Base-by-base conservation (phyloP, 805 yeast genomes). In the Schwanniomyces pseudopolymorphus region DNA sequence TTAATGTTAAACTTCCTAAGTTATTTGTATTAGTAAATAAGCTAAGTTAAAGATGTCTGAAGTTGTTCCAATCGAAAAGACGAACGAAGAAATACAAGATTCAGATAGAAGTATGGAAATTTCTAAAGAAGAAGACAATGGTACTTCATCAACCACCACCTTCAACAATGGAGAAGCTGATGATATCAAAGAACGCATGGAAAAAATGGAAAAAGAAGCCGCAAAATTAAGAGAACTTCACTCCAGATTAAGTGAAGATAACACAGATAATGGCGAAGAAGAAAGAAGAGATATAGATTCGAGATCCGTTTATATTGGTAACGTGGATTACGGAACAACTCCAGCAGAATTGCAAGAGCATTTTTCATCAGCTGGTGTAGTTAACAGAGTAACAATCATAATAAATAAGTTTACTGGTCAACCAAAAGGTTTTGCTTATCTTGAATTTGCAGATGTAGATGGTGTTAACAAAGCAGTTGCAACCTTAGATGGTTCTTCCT, bases 381-480 rank as follows among this genome's bases (percentile, higher is more conserved):
- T 89, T 44, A 84, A 86, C 59, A 77, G 96, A 56, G 89, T 89
- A 27, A 88, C 94, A 3, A 88, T 89, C 40, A 67, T 85, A 63
- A 72, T 79, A 46, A 87, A 89, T 67, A 85, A 83, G 63, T 66
- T 70, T 55, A 83, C 94, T 0, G 95, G 96, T 5, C 84, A 79
- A 51, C 94, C 96, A 38, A 85, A 85, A 65, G 96, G 96, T 1
- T 88, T 77, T 67, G 96, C 96, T 1, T 89, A 88, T 63, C 77
- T 89, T 51, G 96, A 89, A 63, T 89, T 88, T 59, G 78, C 83
- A n/a, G 86, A 79, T 57, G 77, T 80, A 10, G 74, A 75, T n/a
- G 73, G 77, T 10, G 90, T 87, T 5, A 70, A 78, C 16, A 74
- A 77, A 49, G 95, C 96, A 1, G 72, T 88, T 36, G 68, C 64